Evolutionary conservation across 2,329 filamentous ascomycete genomes (phyloP), one percentile per base, ranked within the genome.

Genomic region (Aureobasidium sp.): DNA sequence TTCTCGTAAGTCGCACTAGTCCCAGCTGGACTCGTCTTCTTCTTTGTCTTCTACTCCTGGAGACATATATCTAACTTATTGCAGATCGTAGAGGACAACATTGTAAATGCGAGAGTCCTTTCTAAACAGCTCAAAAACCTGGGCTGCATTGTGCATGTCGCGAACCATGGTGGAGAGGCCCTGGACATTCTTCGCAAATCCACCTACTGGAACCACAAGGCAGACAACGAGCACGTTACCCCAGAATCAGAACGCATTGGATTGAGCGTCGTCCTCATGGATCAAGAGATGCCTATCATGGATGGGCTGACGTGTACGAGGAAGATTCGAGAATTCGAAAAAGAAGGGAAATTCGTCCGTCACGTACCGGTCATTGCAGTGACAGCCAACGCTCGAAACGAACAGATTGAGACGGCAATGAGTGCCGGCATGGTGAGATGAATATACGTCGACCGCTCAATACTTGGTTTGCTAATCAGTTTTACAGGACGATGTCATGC

Each of bases 231-330:
- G 29, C 22, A 31, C 4, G 19, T 22, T 14, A 60, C 37, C 7
- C 57, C 57, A 11, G 45, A 49, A 19, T 29, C 57, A 17, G 60
- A 60, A 35, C 56, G 53, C n/a, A 63, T 65, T 9, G 58, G 54
- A 2, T 57, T 67, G 39, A 67, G 62, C 40, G 65, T 90, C 48
- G 85, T 91, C n/a, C 73, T 91, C 9, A 90, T 91, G 87, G 88
- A 91, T 68, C 78, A 90, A 40, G 87, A 90, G 69, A 90, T 90
- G 88, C 89, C 89, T 1, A 81, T 91, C 47, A 91, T 91, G 89
- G 88, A 92, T 68, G 89, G 89, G 39, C 83, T 89, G 72, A 87
- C 87, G 2, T 90, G 88, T 65, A 85, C 88, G 14, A 79, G 81
- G 45, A 82, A 78, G 63, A 91, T 93, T 59, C 81, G 89, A 19